phyloP scores from a whole-genome alignment of 352 stramenopile species.

The Pythium apleroticum region DNA sequence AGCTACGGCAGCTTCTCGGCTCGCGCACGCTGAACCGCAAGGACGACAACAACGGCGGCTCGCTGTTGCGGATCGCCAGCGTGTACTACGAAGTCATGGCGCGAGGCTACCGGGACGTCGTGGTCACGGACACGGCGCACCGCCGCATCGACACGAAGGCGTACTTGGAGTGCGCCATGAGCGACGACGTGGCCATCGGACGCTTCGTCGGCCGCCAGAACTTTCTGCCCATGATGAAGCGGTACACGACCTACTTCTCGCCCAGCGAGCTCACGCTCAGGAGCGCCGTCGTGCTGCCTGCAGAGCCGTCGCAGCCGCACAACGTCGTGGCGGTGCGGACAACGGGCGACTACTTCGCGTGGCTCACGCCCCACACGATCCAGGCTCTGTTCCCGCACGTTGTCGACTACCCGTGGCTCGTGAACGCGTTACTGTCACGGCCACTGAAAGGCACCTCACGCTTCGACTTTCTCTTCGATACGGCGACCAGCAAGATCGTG shows the following conservation, averaged over 20 bases:
- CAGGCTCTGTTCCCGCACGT: conserved; percentile 16
- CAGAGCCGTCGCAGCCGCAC: not conserved
- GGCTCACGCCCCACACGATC: conserved; percentile 11
- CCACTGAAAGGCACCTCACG: conserved; percentile 14
- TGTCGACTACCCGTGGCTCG: conserved; percentile 9
- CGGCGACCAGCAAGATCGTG: conserved; percentile 9
- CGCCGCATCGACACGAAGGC: conserved; percentile 17
- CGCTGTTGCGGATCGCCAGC: conserved; percentile 15
- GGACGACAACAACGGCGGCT: conserved; percentile 17
- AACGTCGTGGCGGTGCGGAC: conserved; percentile 14
- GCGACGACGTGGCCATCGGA: conserved; percentile 18
- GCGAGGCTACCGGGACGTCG: conserved; percentile 13
- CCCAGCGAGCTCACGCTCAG: conserved; percentile 10
- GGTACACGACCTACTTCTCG: conserved; percentile 19
- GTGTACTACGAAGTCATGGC: conserved; percentile 22
- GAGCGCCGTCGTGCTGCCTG: conserved; percentile 2
- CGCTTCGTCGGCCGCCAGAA: conserved; percentile 15
- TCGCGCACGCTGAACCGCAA: conserved; percentile 6
- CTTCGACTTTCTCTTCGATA: conserved; percentile 24
- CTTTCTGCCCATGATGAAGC: conserved; percentile 20
- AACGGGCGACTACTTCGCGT: conserved; percentile 7
- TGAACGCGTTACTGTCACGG: conserved; percentile 3
- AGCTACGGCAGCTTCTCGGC: conserved; percentile 17
- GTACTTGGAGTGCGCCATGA: conserved; percentile 17
- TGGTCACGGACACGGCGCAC: not conserved